Evolutionary conservation across 2,329 filamentous ascomycete genomes (phyloP).

Genomic region (Colletotrichum spinosum): DNA sequence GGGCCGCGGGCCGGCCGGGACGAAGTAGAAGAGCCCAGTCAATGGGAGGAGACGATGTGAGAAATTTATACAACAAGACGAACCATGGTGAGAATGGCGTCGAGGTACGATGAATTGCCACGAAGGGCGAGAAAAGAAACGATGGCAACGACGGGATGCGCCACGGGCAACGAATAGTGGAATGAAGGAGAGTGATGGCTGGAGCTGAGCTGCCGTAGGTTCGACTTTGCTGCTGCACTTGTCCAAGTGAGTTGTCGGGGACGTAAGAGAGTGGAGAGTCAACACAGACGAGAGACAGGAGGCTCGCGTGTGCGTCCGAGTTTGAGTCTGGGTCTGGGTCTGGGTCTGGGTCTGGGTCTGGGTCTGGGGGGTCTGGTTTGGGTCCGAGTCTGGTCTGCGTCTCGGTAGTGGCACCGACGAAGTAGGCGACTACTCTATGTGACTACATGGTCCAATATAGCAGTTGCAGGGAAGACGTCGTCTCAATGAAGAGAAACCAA

Average conservation of each 20-base stretch:
- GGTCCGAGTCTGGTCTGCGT: too few species aligned
- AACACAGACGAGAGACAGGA: background rate
- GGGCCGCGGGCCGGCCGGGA: conserved; percentile 42
- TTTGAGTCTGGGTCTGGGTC: background rate
- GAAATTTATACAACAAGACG: conserved; percentile 44
- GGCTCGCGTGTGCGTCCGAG: background rate
- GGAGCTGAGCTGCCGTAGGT: conserved; percentile 30
- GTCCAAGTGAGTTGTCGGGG: conserved; percentile 15
- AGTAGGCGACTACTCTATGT: too few species aligned
- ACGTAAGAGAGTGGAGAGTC: conserved; percentile 27
- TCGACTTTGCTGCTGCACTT: conserved; percentile 13
- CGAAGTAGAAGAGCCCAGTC: conserved; percentile 56
- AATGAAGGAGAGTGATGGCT: conserved; percentile 32
- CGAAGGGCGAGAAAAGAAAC: conserved; percentile 14
- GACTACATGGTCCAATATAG: too few species aligned
- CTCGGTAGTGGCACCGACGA: too few species aligned
- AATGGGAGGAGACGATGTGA: conserved; percentile 53
- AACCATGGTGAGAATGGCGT: conserved; percentile 35
- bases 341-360: conserved; percentile 20
- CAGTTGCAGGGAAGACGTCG: conserved; percentile 3
- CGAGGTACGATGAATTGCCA: conserved; percentile 38
- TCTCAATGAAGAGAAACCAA: background rate
- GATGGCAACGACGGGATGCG: conserved; percentile 25
- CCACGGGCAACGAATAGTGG: conserved; percentile 35
- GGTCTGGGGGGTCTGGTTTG: background rate